Evolutionary conservation across 176 grass and related monocot species (phyloP).

Genomic region (Lolium perenne): DNA sequence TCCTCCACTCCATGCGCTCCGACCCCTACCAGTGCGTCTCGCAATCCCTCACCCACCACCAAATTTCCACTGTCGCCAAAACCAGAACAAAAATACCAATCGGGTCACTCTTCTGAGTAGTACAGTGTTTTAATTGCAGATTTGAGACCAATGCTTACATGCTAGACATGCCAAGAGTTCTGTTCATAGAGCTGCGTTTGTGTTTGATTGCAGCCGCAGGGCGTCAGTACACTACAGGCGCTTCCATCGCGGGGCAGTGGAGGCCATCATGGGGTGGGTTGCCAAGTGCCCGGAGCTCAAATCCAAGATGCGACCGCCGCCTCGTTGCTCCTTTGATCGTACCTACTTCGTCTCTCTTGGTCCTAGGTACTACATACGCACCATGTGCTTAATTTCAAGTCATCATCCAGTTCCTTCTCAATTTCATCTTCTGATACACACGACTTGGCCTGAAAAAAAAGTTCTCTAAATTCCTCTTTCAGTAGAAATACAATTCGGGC

Average conservation of each 20-base stretch:
- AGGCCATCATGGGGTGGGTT: slow-evolving; percentile 9
- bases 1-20: slow-evolving; percentile 3
- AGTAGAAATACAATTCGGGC: background rate
- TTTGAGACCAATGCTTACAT: too few species aligned
- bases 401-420: background rate
- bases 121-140: too few species aligned
- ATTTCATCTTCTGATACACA: background rate
- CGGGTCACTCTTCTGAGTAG: too few species aligned
- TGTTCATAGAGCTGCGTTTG: background rate
- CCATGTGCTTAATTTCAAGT: background rate
- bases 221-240: background rate
- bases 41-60: too few species aligned
- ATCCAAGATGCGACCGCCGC: background rate
- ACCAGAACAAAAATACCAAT: too few species aligned
- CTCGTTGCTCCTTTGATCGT: background rate
- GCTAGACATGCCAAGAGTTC: background rate
- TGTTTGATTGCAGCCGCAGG: background rate
- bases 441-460: too few species aligned
- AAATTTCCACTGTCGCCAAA: too few species aligned
- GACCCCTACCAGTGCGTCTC: background rate
- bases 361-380: slow-evolving; percentile 5
- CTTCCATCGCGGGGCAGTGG: background rate
- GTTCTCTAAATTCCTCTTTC: background rate
- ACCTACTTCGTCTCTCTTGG: slow-evolving; percentile 4
- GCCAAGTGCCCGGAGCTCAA: background rate